Base-by-base conservation (phyloP, 2,329 filamentous ascomycete species). In the Emmonsia crescens region DNA sequence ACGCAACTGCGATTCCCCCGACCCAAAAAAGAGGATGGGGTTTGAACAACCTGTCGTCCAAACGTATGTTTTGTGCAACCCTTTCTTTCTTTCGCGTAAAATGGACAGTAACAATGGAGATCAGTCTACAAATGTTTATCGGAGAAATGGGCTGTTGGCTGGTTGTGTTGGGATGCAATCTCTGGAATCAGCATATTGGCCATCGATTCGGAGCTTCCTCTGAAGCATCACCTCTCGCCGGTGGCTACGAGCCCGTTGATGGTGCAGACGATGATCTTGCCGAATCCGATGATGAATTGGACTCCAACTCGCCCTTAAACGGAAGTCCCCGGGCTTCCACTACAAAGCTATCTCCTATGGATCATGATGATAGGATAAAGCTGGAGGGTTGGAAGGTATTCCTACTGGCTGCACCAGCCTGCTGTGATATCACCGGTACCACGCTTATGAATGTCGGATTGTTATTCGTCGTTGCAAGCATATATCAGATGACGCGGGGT, bases 401-500 rank as follows among this genome's bases (percentile, higher is more conserved):
- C 3, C 76, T 97, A 36, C 83, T 99, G 60, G 87, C 91, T 8
- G 79, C 96, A 12, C 94, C 94, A 1, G 89, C 94, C 49, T 88
- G 91, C 71, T 96, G 92, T 76, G 94, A 99, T 73, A 96, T 97
- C 66, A 85, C 89, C 29, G 94, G 91, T 56, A 99, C 94, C 4
- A 99, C 94, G 3, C 83, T 97, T 61, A 97, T 99, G 92, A 99
- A 99, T 71, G 89, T 91, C 4, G 94, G 94, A 3, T 81, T 99
- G 67, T 82, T 97, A 57, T 92, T 97, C 72, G 92, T 97, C 29
- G 94, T 90, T 14, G 91, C 94, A 1, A 95, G 90, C 64, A 96
- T 99, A 71, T 99, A 96, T 77, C 94, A 99, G 77, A 99, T 99
- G 94, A 97, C 93, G 1, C 83, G 94, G 63, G 94, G 94, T 9